phyloP scores from a whole-genome alignment of 805 yeast genomes.

The Saturnispora bothae region DNA sequence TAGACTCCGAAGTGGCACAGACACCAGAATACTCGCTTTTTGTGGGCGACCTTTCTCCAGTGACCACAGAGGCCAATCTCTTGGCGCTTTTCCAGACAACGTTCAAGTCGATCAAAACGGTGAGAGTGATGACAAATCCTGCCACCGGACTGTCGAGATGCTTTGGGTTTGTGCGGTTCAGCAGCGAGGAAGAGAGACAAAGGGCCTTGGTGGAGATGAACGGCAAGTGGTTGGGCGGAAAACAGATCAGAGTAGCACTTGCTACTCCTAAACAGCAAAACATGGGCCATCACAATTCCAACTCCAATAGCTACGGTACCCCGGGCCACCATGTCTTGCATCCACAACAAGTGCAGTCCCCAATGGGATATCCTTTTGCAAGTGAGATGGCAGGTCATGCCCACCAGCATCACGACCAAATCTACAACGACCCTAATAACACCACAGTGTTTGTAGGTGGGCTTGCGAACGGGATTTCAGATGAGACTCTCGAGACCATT shows the following conservation, averaged over 20 bases:
- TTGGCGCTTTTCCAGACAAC: constrained; percentile 59
- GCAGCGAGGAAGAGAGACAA: constrained; percentile 57
- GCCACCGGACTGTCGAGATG: constrained; percentile 67
- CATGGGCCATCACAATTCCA: background rate
- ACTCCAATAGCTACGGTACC: constrained; percentile 5
- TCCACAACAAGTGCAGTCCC: constrained; percentile 2
- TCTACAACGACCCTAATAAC: constrained; percentile 50
- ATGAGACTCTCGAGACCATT: constrained; percentile 46
- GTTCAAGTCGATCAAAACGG: constrained; percentile 62
- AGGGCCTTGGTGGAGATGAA: constrained; percentile 65
- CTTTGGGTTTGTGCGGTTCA: constrained; percentile 72
- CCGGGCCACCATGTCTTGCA: constrained; percentile 5
- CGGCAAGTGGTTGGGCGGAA: constrained; percentile 71
- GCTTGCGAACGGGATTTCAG: constrained; percentile 51
- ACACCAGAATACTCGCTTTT: constrained; percentile 69
- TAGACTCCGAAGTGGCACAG: constrained; percentile 58
- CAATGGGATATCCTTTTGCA: background rate
- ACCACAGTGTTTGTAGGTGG: constrained; percentile 69
- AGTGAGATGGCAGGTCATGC: constrained; percentile 2
- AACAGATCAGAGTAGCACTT: constrained; percentile 65
- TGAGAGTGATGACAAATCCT: constrained; percentile 80
- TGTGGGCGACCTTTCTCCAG: constrained; percentile 75
- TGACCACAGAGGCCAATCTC: constrained; percentile 71
- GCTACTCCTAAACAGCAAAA: constrained; percentile 59
- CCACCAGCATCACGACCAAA: constrained; percentile 3